Base-by-base conservation (phyloP, 192 early-diverging fungal species). In the Coemansia sp. region DNA sequence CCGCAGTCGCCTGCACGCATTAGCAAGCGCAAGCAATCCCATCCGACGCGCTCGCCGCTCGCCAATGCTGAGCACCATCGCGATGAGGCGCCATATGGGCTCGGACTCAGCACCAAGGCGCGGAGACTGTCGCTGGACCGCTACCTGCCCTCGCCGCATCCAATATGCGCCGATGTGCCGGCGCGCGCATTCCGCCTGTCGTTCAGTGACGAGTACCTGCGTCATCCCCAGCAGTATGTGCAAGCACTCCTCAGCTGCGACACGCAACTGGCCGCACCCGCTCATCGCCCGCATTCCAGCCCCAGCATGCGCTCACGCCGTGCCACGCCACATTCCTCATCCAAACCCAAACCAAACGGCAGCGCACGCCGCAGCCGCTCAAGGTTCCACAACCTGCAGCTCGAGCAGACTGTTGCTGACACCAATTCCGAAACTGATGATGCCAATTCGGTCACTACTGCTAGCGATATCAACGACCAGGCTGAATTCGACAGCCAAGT, bases 1-100 rank as follows among this genome's bases (percentile, higher is more conserved):
- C 55, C 25, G 50, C 41, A 15, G 38, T 29, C 64, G 23, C 60
- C 59, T 7, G 15, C 59, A 7, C 78, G 78, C 55, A 49, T 65
- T 62, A 81, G 63, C 69, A 81, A 81, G 65, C 78, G 78, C 69
- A 81, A 81, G 69, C 78, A 81, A 54, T 68, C 60, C n/a, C 78
- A 50, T 10, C 78, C 78, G 3, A 68, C 64, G 50, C 78, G 78
- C 50, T 81, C 78, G 21, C 78, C 73, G 38, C 56, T 66, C 21
- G 64, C 70, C 12, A 38, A 47, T 41, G 32, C 22, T 57, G 32
- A 55, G 32, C 55, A n/a, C 2, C 45, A 38, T 21, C 8, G n/a
- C 47, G 19, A 45, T 6, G 47, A 48, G 9, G 12, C 17, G 21
- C 59, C 22, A 2, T 22, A 29, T 27, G 39, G 38, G 22, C 61